Evolutionary conservation across 495 filamentous ascomycete genomes (phyloP), one percentile per base, ranked within the genome.

Genomic region (Penicillium paradoxum): DNA sequence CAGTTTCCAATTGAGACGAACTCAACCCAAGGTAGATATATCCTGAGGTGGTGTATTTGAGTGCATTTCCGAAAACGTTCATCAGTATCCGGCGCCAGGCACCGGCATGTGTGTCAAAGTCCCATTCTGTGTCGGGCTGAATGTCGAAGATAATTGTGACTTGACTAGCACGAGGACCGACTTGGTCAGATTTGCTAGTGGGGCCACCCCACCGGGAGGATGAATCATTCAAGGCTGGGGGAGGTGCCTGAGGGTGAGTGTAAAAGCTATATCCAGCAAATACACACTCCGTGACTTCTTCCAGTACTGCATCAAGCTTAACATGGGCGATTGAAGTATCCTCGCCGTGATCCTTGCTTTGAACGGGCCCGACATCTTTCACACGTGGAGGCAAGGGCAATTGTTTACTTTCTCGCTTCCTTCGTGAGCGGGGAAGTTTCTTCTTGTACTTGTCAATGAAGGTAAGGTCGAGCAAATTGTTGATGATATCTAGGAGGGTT

Each of bases 401-500:
- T 22, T 18, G 7, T n/a, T 45, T 50, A 2, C 32, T 51, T 29
- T 6, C 17, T 39, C 18, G 15, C 25, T 42, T 25, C 29, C 41
- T 7, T 30, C 49, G 36, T 30, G 37, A 15, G 13, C 14, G 3
- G 3, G 45, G 42, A 13, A 30, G 11, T 18, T 47, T 36, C 40
- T 61, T 58, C 14, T 46, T 44, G 27, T 56, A 63, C 22, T 66
- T 49, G 45, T 62, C 51, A 32, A 66, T 64, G 21, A 57, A 62
- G 0, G 77, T 73, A 55, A 80, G 78, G 55, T 85, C 82, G 0
- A 86, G 59, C 61, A 83, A 68, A 60, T 88, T 81, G 51, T 87
- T 82, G 54, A 89, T 83, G 0, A 83, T 87, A 56, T 88, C 85
- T 9, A 90, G 71, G 0, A 89, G 65, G 0, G 85, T 88, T 36